A percentile compares a stretch with the other conserved stretches of the same genome.
phyloP scores from a whole-genome alignment of 768 basidiomycete genomes.

The Hypholoma fasciculare region DNA sequence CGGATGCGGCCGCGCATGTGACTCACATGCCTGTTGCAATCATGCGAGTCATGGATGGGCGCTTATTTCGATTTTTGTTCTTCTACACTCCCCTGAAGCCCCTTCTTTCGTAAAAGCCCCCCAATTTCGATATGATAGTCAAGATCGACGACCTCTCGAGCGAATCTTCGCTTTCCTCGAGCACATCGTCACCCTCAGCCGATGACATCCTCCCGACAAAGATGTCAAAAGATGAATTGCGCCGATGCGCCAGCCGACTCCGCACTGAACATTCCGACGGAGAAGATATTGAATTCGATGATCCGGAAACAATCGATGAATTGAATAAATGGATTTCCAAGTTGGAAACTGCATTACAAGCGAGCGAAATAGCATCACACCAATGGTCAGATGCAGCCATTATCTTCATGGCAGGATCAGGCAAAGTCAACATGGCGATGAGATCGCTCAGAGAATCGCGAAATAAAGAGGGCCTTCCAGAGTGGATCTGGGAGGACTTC shows the following conservation, averaged over 20 bases:
- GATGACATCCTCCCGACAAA: neutral
- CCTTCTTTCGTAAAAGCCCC: too few species aligned
- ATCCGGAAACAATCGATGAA: neutral
- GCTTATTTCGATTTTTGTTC: too few species aligned
- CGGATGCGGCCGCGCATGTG: too few species aligned
- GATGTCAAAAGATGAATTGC: constrained; percentile 4
- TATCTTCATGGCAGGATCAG: constrained; percentile 6
- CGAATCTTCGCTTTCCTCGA: neutral
- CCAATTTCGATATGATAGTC: too few species aligned
- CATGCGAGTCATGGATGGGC: too few species aligned
- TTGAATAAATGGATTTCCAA: constrained; percentile 4
- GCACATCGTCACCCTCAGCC: neutral
- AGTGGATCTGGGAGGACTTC: constrained; percentile 15
- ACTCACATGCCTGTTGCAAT: too few species aligned
- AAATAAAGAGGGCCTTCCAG: neutral
- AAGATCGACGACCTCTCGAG: neutral
- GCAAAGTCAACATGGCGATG: constrained; percentile 9
- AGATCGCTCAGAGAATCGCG: neutral
- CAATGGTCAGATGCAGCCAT: constrained; percentile 17
- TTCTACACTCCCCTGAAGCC: too few species aligned
- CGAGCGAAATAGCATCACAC: neutral
- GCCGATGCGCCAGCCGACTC: constrained; percentile 3
- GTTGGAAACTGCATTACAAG: constrained; percentile 3
- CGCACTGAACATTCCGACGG: constrained; percentile 7
- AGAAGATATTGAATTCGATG: neutral